Evolutionary conservation across 306 rosid species (phyloP), one percentile per base, ranked within the genome.

Genomic region (Pyrus pyrifolia): DNA sequence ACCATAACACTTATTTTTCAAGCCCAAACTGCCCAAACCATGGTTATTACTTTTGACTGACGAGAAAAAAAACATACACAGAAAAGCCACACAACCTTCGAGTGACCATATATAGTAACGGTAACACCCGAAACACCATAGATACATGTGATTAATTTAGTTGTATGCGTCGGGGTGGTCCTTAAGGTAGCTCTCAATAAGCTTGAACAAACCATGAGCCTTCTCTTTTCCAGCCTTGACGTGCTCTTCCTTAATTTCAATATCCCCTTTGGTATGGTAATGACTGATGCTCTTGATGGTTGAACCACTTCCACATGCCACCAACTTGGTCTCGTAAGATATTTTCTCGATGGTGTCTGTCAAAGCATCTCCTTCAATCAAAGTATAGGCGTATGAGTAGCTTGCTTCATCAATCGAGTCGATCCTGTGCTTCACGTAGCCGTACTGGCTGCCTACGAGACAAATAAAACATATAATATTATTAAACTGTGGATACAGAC

Each of bases 341-440:
- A 90, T 81, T 59, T 88, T 83, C 83, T 88, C 93, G 0, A 86
- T 21, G 13, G 12, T 45, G 13, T 83, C 93, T 1, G 78, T 2
- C 45, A 90, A 30, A 11, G 64, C 77, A 62, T 79, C 88, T 0
- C 93, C 93, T 67, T 88, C 96, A 18, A 83, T 67, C 70, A 90
- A 13, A 25, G 76, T 85, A 77, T 83, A 83, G 70, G 57, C 63
- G 76, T 76, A 88, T 21, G 30, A 21, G 9, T 67, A 64, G 51
- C 82, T 85, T 14, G 14, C 85, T 4, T 60, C 44, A 42, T 90
- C 93, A 29, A 88, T 0, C 3, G 25, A 42, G 5, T 90, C 84
- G 12, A 85, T 19, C 13, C 7, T 72, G 78, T 90, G 88, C 86
- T 80, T 78, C 72, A 83, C 82, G 45, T 58, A 80, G 3, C 67